Percentiles rank a stretch among this genome's conserved stretches.
Conservation (phyloP, 2,329 filamentous ascomycete species). For the Mollisia scopiformis region DNA sequence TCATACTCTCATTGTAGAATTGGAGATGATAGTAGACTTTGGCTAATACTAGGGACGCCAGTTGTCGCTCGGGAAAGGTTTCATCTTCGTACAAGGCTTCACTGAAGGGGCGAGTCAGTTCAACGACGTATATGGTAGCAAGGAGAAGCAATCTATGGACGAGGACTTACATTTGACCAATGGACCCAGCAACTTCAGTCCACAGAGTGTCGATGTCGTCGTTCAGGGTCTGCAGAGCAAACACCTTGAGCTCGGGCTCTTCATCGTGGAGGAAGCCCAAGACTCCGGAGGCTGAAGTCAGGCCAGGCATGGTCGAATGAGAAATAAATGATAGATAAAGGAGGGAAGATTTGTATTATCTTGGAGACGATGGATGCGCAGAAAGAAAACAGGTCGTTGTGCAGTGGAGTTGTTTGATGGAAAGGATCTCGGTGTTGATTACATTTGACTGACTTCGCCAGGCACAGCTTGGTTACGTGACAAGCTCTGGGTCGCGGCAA, state of each 20-base stretch:
- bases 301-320: conserved; percentile 72
- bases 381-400: not conserved
- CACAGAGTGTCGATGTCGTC: conserved; percentile 96
- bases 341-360: not conserved
- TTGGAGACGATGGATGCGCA: not conserved
- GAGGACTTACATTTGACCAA: conserved; percentile 86
- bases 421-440: conserved; percentile 11
- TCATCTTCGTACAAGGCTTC: conserved; percentile 98
- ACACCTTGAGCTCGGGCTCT: conserved; percentile 90
- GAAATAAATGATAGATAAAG: not conserved
- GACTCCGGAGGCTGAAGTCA: conserved; percentile 92
- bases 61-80: conserved; percentile 87
- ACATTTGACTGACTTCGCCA: conserved; percentile 10
- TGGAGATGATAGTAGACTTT: conserved; percentile 99
- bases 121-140: not conserved
- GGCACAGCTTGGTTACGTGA: conserved; percentile 22
- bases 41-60: conserved; percentile 90
- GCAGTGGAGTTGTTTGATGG: conserved; percentile 5
- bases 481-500: not conserved
- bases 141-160: not conserved
- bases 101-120: conserved; percentile 51
- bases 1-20: conserved; percentile 99
- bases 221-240: conserved; percentile 93
- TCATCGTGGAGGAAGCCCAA: conserved; percentile 95
- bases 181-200: conserved; percentile 92